A percentile compares a stretch with the other conserved stretches of the same genome.
phyloP scores from a whole-genome alignment of 2,329 filamentous ascomycete genomes.

The Fusarium armeniacum region DNA sequence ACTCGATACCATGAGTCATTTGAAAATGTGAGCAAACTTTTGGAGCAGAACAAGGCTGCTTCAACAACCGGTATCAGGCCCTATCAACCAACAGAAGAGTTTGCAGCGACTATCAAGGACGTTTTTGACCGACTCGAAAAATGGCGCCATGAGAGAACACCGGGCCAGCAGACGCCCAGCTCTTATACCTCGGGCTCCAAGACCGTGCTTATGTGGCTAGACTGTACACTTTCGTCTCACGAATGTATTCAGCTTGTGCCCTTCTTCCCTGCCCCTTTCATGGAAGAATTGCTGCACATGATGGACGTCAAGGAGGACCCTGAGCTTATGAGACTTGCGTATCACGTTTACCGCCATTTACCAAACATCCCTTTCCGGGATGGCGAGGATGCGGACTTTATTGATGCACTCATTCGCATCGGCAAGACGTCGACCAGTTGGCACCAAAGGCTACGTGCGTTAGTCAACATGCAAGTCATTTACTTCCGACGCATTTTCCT shows the following conservation, averaged over 20 bases:
- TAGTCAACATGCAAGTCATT: slow-evolving; percentile 98
- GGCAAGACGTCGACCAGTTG: slow-evolving; percentile 87
- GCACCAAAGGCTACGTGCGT: slow-evolving; percentile 93
- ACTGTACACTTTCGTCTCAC: slow-evolving; percentile 88
- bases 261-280: slow-evolving; percentile 91
- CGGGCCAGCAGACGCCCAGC: slow-evolving; percentile 92
- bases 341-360: slow-evolving; percentile 95
- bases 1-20: slow-evolving; percentile 96
- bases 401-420: slow-evolving; percentile 87
- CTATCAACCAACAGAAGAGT: slow-evolving; percentile 83
- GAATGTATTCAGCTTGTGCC: slow-evolving; percentile 92
- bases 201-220: slow-evolving; percentile 95
- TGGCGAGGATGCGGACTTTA: slow-evolving; percentile 87
- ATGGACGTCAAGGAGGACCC: slow-evolving; percentile 99
- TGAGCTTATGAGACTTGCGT: slow-evolving; percentile 92
- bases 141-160: slow-evolving; percentile 87
- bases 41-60: slow-evolving; percentile 81
- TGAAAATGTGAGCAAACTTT: slow-evolving; percentile 79
- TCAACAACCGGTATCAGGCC: slow-evolving; percentile 89
- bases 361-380: slow-evolving; percentile 94
- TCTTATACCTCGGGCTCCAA: slow-evolving; percentile 97
- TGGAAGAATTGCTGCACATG: slow-evolving; percentile 96
- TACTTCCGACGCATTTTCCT: slow-evolving; percentile 98
- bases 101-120: slow-evolving; percentile 76
- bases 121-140: slow-evolving; percentile 85